phyloP scores from a whole-genome alignment of 2,329 filamentous ascomycete species.

The Colletotrichum neosansevieriae region DNA sequence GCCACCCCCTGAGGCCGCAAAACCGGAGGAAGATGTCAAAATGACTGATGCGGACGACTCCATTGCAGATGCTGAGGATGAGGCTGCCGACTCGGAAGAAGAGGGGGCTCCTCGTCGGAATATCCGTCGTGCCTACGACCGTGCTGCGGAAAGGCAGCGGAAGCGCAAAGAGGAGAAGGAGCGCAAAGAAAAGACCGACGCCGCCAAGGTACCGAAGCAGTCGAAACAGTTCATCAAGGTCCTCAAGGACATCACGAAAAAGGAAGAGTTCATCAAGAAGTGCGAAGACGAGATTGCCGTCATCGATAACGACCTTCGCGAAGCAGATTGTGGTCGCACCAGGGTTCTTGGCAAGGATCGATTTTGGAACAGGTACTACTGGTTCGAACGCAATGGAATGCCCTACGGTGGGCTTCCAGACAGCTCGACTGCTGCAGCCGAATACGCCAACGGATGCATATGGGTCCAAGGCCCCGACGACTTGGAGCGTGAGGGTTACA shows the following conservation, averaged over 20 bases:
- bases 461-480: constrained; percentile 98
- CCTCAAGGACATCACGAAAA: constrained; percentile 88
- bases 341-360: constrained; percentile 92
- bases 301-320: constrained; percentile 91
- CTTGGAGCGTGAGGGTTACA: constrained; percentile 86
- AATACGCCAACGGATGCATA: constrained; percentile 92
- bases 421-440: constrained; percentile 87
- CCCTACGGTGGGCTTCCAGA: constrained; percentile 89
- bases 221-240: constrained; percentile 91
- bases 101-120: constrained; percentile 67
- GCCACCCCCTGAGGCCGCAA: constrained; percentile 63
- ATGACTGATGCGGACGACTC: constrained; percentile 75
- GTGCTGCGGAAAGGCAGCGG: constrained; percentile 78
- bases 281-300: constrained; percentile 88
- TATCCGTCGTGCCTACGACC: constrained; percentile 73
- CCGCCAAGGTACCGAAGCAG: constrained; percentile 77
- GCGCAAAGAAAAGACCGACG: constrained; percentile 67
- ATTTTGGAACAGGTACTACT: constrained; percentile 99
- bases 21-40: constrained; percentile 69
- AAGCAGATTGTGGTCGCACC: constrained; percentile 92
- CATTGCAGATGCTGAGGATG: constrained; percentile 66
- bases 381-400: constrained; percentile 99
- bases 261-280: constrained; percentile 81
- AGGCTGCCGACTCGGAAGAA: constrained; percentile 77
- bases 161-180: constrained; percentile 82